Evolutionary conservation across 2,329 filamentous ascomycete species (phyloP), one percentile per base, ranked within the genome.

Genomic region (Fusarium avenaceum): DNA sequence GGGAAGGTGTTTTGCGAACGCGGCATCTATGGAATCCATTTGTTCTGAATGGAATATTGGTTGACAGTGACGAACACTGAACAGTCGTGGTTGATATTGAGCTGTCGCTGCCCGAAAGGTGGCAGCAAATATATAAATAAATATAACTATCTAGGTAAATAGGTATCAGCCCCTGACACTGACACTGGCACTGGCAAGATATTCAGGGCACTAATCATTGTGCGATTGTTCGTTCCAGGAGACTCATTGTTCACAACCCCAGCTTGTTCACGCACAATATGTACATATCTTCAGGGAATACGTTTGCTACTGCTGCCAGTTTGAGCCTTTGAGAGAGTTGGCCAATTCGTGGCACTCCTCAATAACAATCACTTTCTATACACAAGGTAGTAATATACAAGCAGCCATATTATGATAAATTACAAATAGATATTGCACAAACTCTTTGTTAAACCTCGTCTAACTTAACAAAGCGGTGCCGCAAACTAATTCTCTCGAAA

Each of bases 391-490:
- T 55, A 24, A 45, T 15, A 26, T 17, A 49, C 38, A 33, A 8
- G 39, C 14, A 54, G 51, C 22, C 26, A 48, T 32, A 32, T 13
- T n/a, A 40, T 5, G 47, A 26, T 44, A 15, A 49, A 51, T 48
- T n/a, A 20, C 28, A 40, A 38, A 26, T 11, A 52, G 32, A 30
- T 51, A 20, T 46, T 43, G 33, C 30, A 45, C 11, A 48, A 49
- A 20, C 28, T 52, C 44, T 67, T 52, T 69, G 53, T 57, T 61
- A 33, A 48, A 53, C 46, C 42, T 48, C 32, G 38, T 24, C 46
- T 40, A 59, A 53, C 65, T 44, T 43, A 57, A 53, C 65, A 62
- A 59, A 52, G 52, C 45, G 42, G 43, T 49, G 42, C 38, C 26
- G 24, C 53, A 59, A 47, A 35, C 49, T 44, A 54, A 44, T 46